Conservation (phyloP, 192 early-diverging fungal species). For the Thamnidium elegans region DNA sequence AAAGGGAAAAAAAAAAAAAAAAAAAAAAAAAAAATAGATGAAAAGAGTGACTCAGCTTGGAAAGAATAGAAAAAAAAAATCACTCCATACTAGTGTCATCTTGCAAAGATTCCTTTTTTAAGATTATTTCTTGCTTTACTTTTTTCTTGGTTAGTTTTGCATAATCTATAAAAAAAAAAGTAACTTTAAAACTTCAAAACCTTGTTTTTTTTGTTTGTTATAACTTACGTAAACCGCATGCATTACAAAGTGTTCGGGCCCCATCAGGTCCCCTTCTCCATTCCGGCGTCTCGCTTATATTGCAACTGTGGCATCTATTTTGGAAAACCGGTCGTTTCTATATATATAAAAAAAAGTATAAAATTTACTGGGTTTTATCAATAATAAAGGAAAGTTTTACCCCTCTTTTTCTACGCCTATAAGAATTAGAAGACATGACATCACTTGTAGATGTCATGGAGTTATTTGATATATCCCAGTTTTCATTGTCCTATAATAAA, state of each 20-base stretch:
- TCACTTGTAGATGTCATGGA: neutral
- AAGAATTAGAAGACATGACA: neutral
- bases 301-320: slow-evolving; percentile 68
- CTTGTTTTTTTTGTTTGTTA: no score
- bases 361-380: neutral
- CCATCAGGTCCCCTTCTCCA: slow-evolving; percentile 94
- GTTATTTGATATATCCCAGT: neutral
- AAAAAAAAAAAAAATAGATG: neutral
- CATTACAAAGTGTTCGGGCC: slow-evolving; percentile 91
- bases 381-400: slow-evolving; percentile 8
- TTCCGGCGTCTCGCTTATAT: slow-evolving; percentile 86
- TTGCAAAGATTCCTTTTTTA: neutral
- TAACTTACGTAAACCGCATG: slow-evolving; percentile 84
- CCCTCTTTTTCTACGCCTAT: slow-evolving; percentile 19
- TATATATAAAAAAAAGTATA: slow-evolving; percentile 9
- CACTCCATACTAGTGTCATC: slow-evolving; percentile 17
- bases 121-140: neutral
- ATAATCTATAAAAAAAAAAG: slow-evolving; percentile 13
- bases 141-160: slow-evolving; percentile 17
- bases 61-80: neutral
- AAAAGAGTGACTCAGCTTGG: neutral
- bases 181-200: neutral
- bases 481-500: neutral
- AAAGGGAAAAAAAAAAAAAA: no score
- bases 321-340: slow-evolving; percentile 16